Evolutionary conservation across 2,329 filamentous ascomycete species (phyloP), one percentile per base, ranked within the genome.

Genomic region (Colletotrichum magnum): DNA sequence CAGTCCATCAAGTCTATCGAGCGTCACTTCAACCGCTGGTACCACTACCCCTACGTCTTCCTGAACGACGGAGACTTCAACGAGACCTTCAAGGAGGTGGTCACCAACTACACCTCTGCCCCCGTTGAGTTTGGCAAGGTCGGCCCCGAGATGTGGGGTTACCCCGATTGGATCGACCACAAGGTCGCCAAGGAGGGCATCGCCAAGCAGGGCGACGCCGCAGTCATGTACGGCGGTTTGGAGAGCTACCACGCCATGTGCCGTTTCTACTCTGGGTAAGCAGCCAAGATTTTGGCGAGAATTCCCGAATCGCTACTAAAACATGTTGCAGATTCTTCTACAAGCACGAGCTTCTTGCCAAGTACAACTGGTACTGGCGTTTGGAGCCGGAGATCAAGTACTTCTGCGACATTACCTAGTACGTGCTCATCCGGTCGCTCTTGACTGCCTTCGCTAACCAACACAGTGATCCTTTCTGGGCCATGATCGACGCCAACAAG

Each of bases 351-450:
- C 89, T 98, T 41, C 88, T 99, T 53, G 89, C 93, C 78, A 98
- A 98, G 82, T 99, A 98, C 83, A 94, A 98, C 79, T 99, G 96
- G 96, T 99, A 99, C 86, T 99, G 96, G 96, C 94, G 96, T 72
- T 86, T 99, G 75, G 96, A 99, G 87, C 96, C 96, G 73, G 96
- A 99, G 83, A 98, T 99, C 89, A 98, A 95, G 84, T 99, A 98
- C 85, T 99, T 99, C 85, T 99, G 96, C 82, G 96, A 99, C 79
- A 98, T 99, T 74, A 99, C 96, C 73, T 99, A 99, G 93, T 95
- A 90, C 51, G 76, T 74, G 36, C 41, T 53, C 21, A 13, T 12
- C 9, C 16, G 15, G 6, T 26, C 16, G 18, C 1, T 5, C 4
- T 5, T 21, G 16, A 26, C 9, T 18, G 15, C 47, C 5, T 2